A percentile compares a stretch with the other conserved stretches of the same genome.
Conservation (phyloP, 805 yeast genomes). For the Myxozyma monticola region DNA sequence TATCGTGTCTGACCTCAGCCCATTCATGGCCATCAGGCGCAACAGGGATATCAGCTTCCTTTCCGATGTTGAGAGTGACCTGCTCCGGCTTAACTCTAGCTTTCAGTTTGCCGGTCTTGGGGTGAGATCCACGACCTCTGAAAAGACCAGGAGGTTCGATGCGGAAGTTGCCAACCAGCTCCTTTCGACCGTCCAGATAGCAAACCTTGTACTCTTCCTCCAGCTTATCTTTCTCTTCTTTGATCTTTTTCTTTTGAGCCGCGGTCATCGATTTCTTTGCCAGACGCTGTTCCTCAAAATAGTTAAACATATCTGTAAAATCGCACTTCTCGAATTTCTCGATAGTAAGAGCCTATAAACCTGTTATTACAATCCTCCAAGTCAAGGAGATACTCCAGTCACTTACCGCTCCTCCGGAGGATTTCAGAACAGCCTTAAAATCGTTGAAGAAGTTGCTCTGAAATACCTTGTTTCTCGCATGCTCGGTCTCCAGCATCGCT, state of each 20-base stretch:
- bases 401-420: conserved; percentile 61
- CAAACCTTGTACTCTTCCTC: conserved; percentile 86
- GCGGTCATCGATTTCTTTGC: conserved; percentile 67
- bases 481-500: conserved; percentile 84
- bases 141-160: conserved; percentile 96
- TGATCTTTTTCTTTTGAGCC: conserved; percentile 73
- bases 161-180: conserved; percentile 89
- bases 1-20: conserved; percentile 88
- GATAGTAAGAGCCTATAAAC: conserved; percentile 44
- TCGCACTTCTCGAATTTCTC: conserved; percentile 69
- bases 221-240: conserved; percentile 66
- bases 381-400: conserved; percentile 15
- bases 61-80: conserved; percentile 77
- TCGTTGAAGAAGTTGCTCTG: conserved; percentile 85
- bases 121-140: conserved; percentile 96
- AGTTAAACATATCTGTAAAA: conserved; percentile 68
- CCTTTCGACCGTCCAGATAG: conserved; percentile 79
- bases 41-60: conserved; percentile 67
- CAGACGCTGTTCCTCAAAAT: conserved; percentile 68
- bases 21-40: conserved; percentile 87
- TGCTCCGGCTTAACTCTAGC: conserved; percentile 87
- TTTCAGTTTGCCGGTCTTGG: conserved; percentile 89
- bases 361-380: background rate
- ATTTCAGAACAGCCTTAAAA: conserved; percentile 65
- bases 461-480: conserved; percentile 81